Evolutionary conservation across 164 flowering plant species (phyloP), one percentile per base, ranked within the genome.

Genomic region (Platanus orientalis): DNA sequence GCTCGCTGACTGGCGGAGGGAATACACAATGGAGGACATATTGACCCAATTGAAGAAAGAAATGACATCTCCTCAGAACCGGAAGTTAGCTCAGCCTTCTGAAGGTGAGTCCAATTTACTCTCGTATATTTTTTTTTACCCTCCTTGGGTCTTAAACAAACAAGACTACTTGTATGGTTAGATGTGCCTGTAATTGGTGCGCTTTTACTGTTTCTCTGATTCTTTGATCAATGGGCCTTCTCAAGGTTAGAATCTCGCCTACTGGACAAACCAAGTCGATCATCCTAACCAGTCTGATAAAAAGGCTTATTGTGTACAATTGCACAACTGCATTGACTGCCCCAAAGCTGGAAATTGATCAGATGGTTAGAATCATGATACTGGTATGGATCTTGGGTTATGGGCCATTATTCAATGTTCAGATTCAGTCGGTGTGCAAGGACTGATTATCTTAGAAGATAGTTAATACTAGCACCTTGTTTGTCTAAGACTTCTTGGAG

Each of bases 1-100:
- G 86, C 90, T 90, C 54, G 74, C 87, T 47, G 73, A 82, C 63
- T 90, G 92, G 95, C 80, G 77, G 63, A 69, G 92, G 60, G 90
- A 86, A 61, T 70, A 62, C 64, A 88, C 92, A 21, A 88, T 88
- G 90, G 94, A 88, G 74, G 87, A 86, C 66, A 76, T 88, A 65
- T 58, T 90, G 77, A 76, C 78, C 60, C 89, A 83, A 54, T 58
- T 90, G 76, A 90, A 84, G 79, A 86, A 90, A 73, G 94, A 90
- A 60, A 88, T 88, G 97, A 68, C 60, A 69, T 76, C 94, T 58
- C 87, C 89, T 10, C 89, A 88, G 65, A 90, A 90, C 63, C 81
- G 92, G 60, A 88, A 80, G 78, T 78, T 90, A 53, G 70, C 79
- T 58, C 97, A 88, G 71, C 97, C 94, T 60, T 80, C 83, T 23